Conservation (phyloP, 805 yeast genomes). For the Candida pseudoglaebosa region DNA sequence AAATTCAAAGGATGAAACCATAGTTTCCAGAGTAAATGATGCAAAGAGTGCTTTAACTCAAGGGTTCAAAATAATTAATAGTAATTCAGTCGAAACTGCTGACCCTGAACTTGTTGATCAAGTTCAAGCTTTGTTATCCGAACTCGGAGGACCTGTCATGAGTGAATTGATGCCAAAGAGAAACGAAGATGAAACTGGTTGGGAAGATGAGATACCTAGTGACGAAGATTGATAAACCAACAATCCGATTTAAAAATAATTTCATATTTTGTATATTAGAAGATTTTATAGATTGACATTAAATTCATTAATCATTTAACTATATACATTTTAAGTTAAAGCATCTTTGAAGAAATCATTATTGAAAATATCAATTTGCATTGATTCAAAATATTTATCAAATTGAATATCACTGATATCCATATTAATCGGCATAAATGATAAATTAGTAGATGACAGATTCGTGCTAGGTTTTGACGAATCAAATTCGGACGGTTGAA, state of each 20-base stretch:
- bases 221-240: conserved; percentile 23
- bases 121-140: conserved; percentile 45
- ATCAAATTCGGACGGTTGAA: neutral
- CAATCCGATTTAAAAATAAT: neutral
- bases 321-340: conserved; percentile 16
- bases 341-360: conserved; percentile 25
- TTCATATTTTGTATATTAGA: conserved; percentile 1
- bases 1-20: conserved; percentile 22
- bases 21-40: conserved; percentile 29
- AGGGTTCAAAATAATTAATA: conserved; percentile 39
- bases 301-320: conserved; percentile 4
- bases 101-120: conserved; percentile 60
- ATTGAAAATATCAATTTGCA: conserved; percentile 25
- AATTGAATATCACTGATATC: conserved; percentile 11
- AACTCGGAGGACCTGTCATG: conserved; percentile 61
- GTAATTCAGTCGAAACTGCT: conserved; percentile 38
- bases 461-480: neutral
- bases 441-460: neutral
- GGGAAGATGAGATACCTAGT: conserved; percentile 50
- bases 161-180: conserved; percentile 34
- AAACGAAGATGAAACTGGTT: conserved; percentile 36
- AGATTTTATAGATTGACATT: conserved; percentile 1
- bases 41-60: conserved; percentile 43
- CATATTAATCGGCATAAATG: conserved; percentile 1
- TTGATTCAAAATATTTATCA: conserved; percentile 21